Base-by-base conservation (phyloP, 1,284 basidiomycete genomes). In the Irpex rosettiformis region DNA sequence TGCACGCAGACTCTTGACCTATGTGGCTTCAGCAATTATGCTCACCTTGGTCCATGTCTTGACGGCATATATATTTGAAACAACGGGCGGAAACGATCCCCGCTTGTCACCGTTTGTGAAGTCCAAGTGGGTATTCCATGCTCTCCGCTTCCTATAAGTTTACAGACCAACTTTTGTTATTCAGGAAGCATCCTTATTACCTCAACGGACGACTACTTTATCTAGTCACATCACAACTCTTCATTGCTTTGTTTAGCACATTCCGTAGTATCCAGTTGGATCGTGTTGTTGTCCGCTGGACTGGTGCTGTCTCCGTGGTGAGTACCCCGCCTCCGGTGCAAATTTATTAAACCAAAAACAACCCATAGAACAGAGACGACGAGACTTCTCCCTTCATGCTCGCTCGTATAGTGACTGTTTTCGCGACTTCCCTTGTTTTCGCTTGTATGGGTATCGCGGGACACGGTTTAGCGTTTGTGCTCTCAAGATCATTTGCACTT, bases 111-210 rank as follows among this genome's bases (percentile, higher is more conserved):
- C 87, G 0, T 88, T 89, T 61, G 81, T 86, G 13, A 85, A 83
- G 60, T 89, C 88, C 51, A 85, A 75, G 87, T 87, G 59, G 48
- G 77, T 71, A 43, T 40, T 8, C 27, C 54, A 40, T 54, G 18
- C 11, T 47, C 28, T 56, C 37, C 10, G 11, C 8, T 27, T 37
- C 28, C 18, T 10, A 21, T 13, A 18, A 37, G 21, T 22, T 37
- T 30, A 48, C n/a, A 28, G 24, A 54, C 7, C 56, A 24, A 13
- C 45, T 16, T 4, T 30, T 18, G 29, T 37, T 18, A 10, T 22
- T 3, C 62, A 89, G 88, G 66, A 88, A 86, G 68, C 85, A 89
- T 62, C 85, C 86, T 1, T 81, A 83, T 64, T 85, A 88, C 67
- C 73, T 90, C 43, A 88, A 88, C 58, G 85, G 85, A 0, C 80